Evolutionary conservation across 768 basidiomycete species (phyloP).

Genomic region (Multifurca ochricompacta): DNA sequence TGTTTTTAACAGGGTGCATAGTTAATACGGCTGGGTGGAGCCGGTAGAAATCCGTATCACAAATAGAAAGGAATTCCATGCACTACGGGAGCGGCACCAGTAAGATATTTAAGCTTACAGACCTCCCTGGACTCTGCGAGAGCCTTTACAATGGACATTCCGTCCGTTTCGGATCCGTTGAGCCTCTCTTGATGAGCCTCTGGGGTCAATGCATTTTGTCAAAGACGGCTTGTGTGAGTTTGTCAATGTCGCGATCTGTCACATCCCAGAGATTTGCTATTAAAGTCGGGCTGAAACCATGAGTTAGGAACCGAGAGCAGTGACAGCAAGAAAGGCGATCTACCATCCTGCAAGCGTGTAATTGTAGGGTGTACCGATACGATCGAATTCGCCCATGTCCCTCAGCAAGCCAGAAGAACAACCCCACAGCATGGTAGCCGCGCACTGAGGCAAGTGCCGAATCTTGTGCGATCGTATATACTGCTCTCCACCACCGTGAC

Average conservation of each 20-base stretch:
- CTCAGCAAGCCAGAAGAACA: conserved; percentile 88
- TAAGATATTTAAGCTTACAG: conserved; percentile 89
- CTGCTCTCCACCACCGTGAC: conserved; percentile 94
- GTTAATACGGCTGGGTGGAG: not conserved
- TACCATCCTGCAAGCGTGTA: conserved; percentile 98
- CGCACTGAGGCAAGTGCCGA: conserved; percentile 73
- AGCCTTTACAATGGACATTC: conserved; percentile 58
- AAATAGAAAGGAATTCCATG: conserved; percentile 95
- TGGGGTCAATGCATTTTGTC: conserved; percentile 51
- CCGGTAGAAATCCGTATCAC: conserved; percentile 20
- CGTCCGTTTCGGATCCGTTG: conserved; percentile 20
- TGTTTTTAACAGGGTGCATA: not conserved
- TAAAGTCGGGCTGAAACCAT: conserved; percentile 57
- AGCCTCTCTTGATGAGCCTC: conserved; percentile 23
- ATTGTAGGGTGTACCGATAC: conserved; percentile 84
- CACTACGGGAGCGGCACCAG: conserved; percentile 89
- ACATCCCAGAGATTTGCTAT: conserved; percentile 98
- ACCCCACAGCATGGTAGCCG: conserved; percentile 96
- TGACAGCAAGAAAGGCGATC: conserved; percentile 29
- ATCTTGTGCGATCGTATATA: conserved; percentile 86
- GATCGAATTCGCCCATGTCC: conserved; percentile 93
- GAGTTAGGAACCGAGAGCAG: not conserved
- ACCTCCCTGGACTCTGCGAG: conserved; percentile 70
- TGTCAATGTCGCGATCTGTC: conserved; percentile 95
- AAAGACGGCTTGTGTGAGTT: conserved; percentile 79